Evolutionary conservation across 257 asterid species (phyloP).

Genomic region (Solanum lycopersicoides): DNA sequence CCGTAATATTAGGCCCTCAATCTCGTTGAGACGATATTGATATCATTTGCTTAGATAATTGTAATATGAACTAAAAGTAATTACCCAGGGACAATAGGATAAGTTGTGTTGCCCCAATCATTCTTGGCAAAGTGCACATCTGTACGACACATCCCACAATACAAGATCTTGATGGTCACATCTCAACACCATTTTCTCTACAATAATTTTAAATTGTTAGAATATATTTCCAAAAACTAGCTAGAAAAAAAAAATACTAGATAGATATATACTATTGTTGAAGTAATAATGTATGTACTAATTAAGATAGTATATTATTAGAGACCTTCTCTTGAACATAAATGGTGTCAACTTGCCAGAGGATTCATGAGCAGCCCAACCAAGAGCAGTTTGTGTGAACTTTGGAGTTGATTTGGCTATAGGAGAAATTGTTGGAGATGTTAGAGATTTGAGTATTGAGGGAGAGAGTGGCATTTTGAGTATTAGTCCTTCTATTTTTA

Average conservation of each 20-base stretch:
- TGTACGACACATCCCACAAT: conserved; percentile 13
- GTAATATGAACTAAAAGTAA: no score
- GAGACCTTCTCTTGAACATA: conserved; percentile 9
- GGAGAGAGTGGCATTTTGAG: not conserved
- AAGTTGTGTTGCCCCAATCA: not conserved
- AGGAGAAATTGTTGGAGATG: not conserved
- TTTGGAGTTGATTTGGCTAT: not conserved
- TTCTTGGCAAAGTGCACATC: conserved; percentile 9
- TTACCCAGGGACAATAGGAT: conserved; percentile 16
- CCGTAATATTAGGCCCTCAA: no score
- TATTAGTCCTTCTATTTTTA: not conserved
- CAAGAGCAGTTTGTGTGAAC: not conserved
- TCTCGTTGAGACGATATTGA: no score
- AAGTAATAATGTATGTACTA: not conserved
- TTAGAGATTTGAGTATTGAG: not conserved
- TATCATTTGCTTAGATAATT: no score
- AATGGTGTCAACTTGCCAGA: conserved; percentile 5
- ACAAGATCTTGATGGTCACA: conserved; percentile 4
- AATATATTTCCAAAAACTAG: not conserved
- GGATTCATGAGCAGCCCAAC: conserved; percentile 10
- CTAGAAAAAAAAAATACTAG: not conserved
- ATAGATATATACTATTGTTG: not conserved
- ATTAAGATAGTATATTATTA: not conserved
- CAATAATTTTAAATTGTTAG: not conserved
- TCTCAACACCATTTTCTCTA: conserved; percentile 5